Evolutionary conservation across 2,329 filamentous ascomycete genomes (phyloP), one percentile per base, ranked within the genome.

Genomic region (Cyphellophora attinorum): DNA sequence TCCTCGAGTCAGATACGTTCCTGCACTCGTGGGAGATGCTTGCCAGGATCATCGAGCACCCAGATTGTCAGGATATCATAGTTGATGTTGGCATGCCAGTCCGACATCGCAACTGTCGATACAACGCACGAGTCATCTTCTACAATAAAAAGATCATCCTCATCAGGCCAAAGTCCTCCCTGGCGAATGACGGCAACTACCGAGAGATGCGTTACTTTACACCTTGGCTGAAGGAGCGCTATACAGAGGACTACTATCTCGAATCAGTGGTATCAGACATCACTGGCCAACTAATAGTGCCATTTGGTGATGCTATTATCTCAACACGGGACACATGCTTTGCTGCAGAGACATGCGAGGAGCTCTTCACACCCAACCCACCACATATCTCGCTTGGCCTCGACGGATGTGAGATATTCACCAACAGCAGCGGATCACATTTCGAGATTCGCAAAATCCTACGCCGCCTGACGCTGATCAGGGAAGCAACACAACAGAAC

Each of bases 101-200:
- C 19, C 32, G 44, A 19, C 44, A 49, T 38, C 41, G 45, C 27
- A 75, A 76, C 48, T 63, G 72, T 34, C 64, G 70, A 35, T 83
- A 76, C 59, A 84, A 82, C 53, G 75, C 73, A 46, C 65, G 81
- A 15, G 64, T 80, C n/a, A 69, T 83, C 41, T 64, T 65, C 40
- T 65, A 76, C 33, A 72, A 86, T 46, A 70, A 74, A 33, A 75
- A 78, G 57, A 77, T 88, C 13, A 58, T 86, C 12, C 64, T 80
- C 39, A 79, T 91, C 38, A 66, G 81, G 19, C 81, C 81, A 0
- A 86, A 85, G 57, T 65, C 83, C 43, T 77, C 67, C 48, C 67
- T 86, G 5, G 79, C 79, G 31, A 79, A 81, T 40, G 78, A 84
- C 54, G 81, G 80, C 2, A 81, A 76, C 45, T 78, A 73, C 51